These are phyloP conservation scores for Erysimum cheiranthoides DNA, from an alignment of 345 rosid genomes.

Conservation along the genomic window DNA sequence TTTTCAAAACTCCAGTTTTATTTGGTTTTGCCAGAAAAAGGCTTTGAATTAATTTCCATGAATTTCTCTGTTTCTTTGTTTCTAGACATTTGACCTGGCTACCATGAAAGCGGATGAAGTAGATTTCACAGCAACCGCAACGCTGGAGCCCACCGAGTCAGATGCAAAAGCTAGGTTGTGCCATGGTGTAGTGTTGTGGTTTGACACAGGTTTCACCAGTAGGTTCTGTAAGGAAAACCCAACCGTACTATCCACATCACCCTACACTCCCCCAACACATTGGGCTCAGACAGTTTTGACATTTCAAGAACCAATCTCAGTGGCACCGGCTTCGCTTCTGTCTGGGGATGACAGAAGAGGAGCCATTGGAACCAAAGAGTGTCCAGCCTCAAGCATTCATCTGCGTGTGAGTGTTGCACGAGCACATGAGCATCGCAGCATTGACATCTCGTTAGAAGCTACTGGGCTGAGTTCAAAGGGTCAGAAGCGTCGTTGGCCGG, in stretches of 20 bases:
- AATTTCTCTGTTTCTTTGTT: slow-evolving; percentile 15
- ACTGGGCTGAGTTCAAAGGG: slow-evolving; percentile 58
- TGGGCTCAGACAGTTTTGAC: slow-evolving; percentile 94
- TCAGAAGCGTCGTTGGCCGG: slow-evolving; percentile 65
- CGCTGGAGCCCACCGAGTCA: slow-evolving; percentile 33
- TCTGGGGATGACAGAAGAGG: slow-evolving; percentile 46
- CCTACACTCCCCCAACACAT: slow-evolving; percentile 79
- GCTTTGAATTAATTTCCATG: neutral
- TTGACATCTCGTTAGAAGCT: slow-evolving; percentile 84
- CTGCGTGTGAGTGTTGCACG: slow-evolving; percentile 87
- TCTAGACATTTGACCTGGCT: slow-evolving; percentile 79
- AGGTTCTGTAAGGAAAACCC: slow-evolving; percentile 92
- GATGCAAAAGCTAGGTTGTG: slow-evolving; percentile 51
- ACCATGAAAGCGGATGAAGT: slow-evolving; percentile 88
- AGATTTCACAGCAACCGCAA: slow-evolving; percentile 78
- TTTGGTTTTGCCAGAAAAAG: neutral
- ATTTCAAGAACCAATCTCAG: slow-evolving; percentile 77
- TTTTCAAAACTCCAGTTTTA: slow-evolving; percentile 28
- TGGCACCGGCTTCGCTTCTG: slow-evolving; percentile 53
- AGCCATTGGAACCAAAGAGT: slow-evolving; percentile 56
- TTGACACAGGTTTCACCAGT: slow-evolving; percentile 82
- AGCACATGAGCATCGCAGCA: slow-evolving; percentile 74
- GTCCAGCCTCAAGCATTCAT: slow-evolving; percentile 68
- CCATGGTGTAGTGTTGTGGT: slow-evolving; percentile 88
- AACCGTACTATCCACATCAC: slow-evolving; percentile 81